Evolutionary conservation across 2,329 filamentous ascomycete genomes (phyloP).

Genomic region (Pyrenophora teres): DNA sequence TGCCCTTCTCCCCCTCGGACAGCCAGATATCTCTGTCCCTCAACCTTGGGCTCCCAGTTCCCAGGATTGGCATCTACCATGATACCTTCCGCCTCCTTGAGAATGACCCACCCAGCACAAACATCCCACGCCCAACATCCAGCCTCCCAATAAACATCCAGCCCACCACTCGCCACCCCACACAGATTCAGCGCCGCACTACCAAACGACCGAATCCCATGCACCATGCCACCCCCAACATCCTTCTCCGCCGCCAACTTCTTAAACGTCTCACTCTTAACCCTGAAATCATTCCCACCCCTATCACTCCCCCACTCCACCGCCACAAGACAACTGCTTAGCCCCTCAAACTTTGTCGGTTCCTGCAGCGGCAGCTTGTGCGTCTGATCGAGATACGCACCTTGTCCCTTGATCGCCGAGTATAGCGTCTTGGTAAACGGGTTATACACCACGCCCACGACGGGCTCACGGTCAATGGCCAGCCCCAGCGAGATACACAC

Average conservation of each 20-base stretch:
- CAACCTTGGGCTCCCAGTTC: slow-evolving; percentile 64
- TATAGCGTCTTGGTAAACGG: slow-evolving; percentile 73
- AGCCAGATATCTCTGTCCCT: slow-evolving; percentile 61
- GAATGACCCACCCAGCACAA: slow-evolving; percentile 77
- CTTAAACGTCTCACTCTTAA: slow-evolving; percentile 70
- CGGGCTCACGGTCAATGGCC: slow-evolving; percentile 64
- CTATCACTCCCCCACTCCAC: slow-evolving; percentile 76
- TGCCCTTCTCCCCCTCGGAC: slow-evolving; percentile 54
- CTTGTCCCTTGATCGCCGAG: slow-evolving; percentile 69
- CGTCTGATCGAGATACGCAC: slow-evolving; percentile 58
- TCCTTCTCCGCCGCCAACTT: slow-evolving; percentile 59
- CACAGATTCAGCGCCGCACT: slow-evolving; percentile 77
- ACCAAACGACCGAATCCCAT: slow-evolving; percentile 71
- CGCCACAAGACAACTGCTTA: slow-evolving; percentile 68
- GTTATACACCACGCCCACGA: slow-evolving; percentile 79
- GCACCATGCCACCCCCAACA: slow-evolving; percentile 74
- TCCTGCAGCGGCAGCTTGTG: slow-evolving; percentile 54
- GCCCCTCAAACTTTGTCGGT: slow-evolving; percentile 61
- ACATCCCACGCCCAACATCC: slow-evolving; percentile 88
- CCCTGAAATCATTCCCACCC: slow-evolving; percentile 70
- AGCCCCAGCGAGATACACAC: slow-evolving; percentile 79
- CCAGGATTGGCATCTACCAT: slow-evolving; percentile 76
- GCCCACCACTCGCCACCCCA: slow-evolving; percentile 69
- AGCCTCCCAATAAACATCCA: slow-evolving; percentile 81
- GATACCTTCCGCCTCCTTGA: slow-evolving; percentile 73